Conservation (phyloP, 2,329 filamentous ascomycete species). For the Calcarisporium arbuscula region DNA sequence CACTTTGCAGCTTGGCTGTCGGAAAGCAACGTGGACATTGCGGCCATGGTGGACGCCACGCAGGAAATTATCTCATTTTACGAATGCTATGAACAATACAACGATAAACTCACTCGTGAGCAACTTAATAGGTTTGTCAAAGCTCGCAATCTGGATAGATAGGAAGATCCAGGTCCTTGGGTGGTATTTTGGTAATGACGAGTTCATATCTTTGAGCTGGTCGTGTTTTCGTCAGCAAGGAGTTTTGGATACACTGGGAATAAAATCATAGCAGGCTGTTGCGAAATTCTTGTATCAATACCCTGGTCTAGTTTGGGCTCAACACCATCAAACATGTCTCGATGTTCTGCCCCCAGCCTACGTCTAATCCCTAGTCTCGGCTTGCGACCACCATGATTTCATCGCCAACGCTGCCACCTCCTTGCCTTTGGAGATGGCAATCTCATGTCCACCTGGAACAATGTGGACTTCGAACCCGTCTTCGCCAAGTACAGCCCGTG, state of each 20-base stretch:
- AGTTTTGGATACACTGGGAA: too few relatives aligned
- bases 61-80: conserved; percentile 91
- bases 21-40: conserved; percentile 78
- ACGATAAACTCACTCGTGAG: conserved; percentile 52
- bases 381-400: conserved; percentile 31
- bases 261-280: background rate
- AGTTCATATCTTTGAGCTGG: background rate
- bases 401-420: conserved; percentile 45
- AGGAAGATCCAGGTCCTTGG: conserved; percentile 9
- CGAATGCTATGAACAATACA: conserved; percentile 59
- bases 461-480: conserved; percentile 50
- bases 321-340: background rate
- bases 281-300: background rate
- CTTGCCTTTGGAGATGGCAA: conserved; percentile 55
- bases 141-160: conserved; percentile 49
- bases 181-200: background rate
- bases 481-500: conserved; percentile 46
- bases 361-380: too few relatives aligned
- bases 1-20: conserved; percentile 71
- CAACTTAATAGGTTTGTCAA: conserved; percentile 55
- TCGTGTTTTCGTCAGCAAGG: too few relatives aligned
- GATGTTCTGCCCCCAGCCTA: background rate
- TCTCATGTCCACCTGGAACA: conserved; percentile 61
- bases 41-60: conserved; percentile 79
- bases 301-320: background rate